Base-by-base conservation (phyloP, 371 early-diverging fungal species). In the Fennellomyces sp. region DNA sequence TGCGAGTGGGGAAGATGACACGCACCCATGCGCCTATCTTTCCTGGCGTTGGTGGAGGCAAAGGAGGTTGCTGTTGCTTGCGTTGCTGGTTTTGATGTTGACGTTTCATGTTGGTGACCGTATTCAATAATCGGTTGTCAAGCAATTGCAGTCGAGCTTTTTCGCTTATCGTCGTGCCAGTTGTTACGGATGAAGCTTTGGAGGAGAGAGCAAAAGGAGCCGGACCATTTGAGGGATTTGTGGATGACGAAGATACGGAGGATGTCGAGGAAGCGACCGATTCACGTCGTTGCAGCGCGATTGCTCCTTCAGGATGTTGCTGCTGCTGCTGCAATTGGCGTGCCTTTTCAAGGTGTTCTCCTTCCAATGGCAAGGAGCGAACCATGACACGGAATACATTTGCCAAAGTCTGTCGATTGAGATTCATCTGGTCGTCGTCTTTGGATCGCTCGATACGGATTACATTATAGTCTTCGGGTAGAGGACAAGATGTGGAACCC, bases 341-440 rank as follows among this genome's bases (percentile, higher is more conserved):
- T n/a, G n/a, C n/a, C n/a, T n/a, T n/a, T n/a, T 52, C 15, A 21
- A 17, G 53, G 11, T 23, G 15, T 23, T 72, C 70, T 15, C 70
- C 72, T 31, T 78, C 73, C 26, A 73, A 36, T 8, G 80, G 73
- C 26, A 76, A 36, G n/a, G 65, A 56, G 19, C 65, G 54, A 63
- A 80, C 63, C 77, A 80, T 75, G 25, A 74, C 63, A 19, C 70
- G 61, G 31, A 80, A 76, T 15, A 76, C 58, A 5, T 63, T 28
- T 0, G 68, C 63, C 2, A 66, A 26, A 17, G 39, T 58, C 8
- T 63, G 60, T 19, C 75, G 60, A 11, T 56, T 68, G 2, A 75
- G 30, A 3, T 67, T 19, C 8, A 80, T 56, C 29, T 74, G 70
- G 42, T 80, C 80, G 49, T 76, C 70, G 15, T 80, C 80, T 1